Percentiles rank a stretch among this genome's conserved stretches.
phyloP scores from a whole-genome alignment of 1,284 basidiomycete genomes.

The Leccinum idahoense region DNA sequence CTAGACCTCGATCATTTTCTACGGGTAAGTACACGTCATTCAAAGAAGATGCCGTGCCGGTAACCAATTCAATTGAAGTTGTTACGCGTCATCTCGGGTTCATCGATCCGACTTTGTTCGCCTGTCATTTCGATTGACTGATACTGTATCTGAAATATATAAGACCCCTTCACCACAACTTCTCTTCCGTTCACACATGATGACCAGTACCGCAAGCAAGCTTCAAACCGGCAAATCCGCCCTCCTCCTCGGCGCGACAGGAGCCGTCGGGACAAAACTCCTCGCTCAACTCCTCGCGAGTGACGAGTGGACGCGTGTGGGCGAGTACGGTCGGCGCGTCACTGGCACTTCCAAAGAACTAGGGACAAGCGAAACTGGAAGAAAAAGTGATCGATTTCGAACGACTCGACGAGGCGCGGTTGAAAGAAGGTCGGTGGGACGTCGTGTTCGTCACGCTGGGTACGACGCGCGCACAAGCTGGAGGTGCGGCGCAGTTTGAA shows the following conservation, averaged over 20 bases:
- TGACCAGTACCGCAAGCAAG: slow-evolving; percentile 4
- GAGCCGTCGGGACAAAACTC: slow-evolving; percentile 52
- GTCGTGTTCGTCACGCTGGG: slow-evolving; percentile 63
- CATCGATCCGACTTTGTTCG: too few relatives aligned
- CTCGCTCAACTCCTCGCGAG: slow-evolving; percentile 54
- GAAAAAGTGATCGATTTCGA: slow-evolving; percentile 67
- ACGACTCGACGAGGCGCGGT: slow-evolving; percentile 45
- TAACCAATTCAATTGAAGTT: too few relatives aligned
- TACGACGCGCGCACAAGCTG: slow-evolving; percentile 55
- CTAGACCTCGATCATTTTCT: too few relatives aligned
- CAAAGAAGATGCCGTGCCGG: too few relatives aligned
- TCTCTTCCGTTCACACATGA: background rate
- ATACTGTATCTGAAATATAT: too few relatives aligned
- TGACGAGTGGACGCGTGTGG: slow-evolving; percentile 49
- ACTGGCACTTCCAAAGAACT: slow-evolving; percentile 34
- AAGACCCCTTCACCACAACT: background rate
- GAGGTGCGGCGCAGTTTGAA: slow-evolving; percentile 60
- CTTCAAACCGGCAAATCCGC: slow-evolving; percentile 36
- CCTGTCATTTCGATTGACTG: too few relatives aligned
- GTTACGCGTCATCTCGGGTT: too few relatives aligned
- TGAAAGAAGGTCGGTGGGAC: slow-evolving; percentile 58
- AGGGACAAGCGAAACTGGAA: slow-evolving; percentile 41
- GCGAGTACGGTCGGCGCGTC: slow-evolving; percentile 59
- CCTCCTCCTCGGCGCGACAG: slow-evolving; percentile 63
- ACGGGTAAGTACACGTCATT: too few relatives aligned